Evolutionary conservation across 345 rosid species (phyloP).

Genomic region (Arabidopsis arenosa): DNA sequence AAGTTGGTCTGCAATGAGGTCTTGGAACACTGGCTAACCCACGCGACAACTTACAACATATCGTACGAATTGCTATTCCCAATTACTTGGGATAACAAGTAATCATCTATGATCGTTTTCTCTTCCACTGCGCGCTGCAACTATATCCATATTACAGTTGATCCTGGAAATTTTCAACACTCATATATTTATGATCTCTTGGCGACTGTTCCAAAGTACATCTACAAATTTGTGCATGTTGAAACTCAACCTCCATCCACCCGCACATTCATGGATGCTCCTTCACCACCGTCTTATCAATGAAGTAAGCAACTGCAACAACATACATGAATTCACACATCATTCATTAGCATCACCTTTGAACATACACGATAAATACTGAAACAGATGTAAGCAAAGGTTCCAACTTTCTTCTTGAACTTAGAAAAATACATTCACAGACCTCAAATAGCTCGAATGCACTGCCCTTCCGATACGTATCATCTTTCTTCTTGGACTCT

Average conservation of each 20-base stretch:
- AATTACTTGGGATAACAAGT: background rate
- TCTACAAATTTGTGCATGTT: background rate
- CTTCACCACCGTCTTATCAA: slow-evolving; percentile 80
- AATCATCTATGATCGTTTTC: background rate
- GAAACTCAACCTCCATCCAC: background rate
- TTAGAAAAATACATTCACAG: slow-evolving; percentile 8
- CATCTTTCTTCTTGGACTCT: slow-evolving; percentile 65
- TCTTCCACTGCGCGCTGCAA: background rate
- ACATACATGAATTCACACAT: slow-evolving; percentile 11
- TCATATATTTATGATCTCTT: background rate
- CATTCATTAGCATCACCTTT: slow-evolving; percentile 26
- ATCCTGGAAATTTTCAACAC: background rate
- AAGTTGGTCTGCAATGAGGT: slow-evolving; percentile 4
- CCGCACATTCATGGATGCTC: background rate
- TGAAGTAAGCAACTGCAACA: slow-evolving; percentile 82
- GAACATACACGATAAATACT: background rate
- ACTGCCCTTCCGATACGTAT: slow-evolving; percentile 70
- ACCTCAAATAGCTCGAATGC: slow-evolving; percentile 97
- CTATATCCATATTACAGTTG: slow-evolving; percentile 1
- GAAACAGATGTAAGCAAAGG: background rate
- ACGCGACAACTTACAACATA: background rate
- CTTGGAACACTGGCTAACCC: background rate
- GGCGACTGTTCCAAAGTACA: background rate
- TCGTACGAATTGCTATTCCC: background rate
- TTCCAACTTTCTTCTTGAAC: background rate